These are phyloP conservation scores for Gentiana straminea DNA, from an alignment of 257 asterid species.

Conservation along the genomic window DNA sequence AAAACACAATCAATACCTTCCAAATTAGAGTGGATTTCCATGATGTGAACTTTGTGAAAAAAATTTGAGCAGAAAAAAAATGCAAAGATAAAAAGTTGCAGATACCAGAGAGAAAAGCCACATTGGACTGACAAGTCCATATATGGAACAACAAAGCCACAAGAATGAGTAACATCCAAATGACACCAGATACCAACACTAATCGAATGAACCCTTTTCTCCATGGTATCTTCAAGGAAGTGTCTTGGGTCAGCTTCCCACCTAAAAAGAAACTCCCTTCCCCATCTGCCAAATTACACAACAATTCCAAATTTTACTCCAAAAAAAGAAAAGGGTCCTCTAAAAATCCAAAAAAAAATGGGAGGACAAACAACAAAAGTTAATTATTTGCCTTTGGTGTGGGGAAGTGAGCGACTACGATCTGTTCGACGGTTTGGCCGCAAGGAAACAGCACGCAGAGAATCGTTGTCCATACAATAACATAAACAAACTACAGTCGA, in stretches of 20 bases:
- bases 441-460: slow-evolving; percentile 17
- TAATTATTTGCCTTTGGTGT: slow-evolving; percentile 17
- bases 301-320: background rate
- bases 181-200: slow-evolving; percentile 32
- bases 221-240: slow-evolving; percentile 30
- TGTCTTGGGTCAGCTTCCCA: slow-evolving; percentile 27
- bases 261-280: slow-evolving; percentile 10
- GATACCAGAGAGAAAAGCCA: slow-evolving; percentile 32
- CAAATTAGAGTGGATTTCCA: background rate
- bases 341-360: background rate
- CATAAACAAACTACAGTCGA: no score
- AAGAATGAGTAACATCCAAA: slow-evolving; percentile 35
- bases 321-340: background rate
- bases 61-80: background rate
- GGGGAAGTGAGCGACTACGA: slow-evolving; percentile 11
- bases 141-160: slow-evolving; percentile 28
- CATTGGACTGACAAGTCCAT: slow-evolving; percentile 42
- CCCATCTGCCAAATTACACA: slow-evolving; percentile 10
- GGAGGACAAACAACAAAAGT: background rate
- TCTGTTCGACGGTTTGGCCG: slow-evolving; percentile 29
- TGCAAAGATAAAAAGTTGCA: no score
- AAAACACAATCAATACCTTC: slow-evolving; percentile 6
- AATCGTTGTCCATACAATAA: slow-evolving; percentile 21
- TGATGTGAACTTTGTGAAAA: background rate
- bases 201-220: slow-evolving; percentile 35